Conservation (phyloP, 2,329 filamentous ascomycete genomes). For the Phaeosphaeriaceae sp. region DNA sequence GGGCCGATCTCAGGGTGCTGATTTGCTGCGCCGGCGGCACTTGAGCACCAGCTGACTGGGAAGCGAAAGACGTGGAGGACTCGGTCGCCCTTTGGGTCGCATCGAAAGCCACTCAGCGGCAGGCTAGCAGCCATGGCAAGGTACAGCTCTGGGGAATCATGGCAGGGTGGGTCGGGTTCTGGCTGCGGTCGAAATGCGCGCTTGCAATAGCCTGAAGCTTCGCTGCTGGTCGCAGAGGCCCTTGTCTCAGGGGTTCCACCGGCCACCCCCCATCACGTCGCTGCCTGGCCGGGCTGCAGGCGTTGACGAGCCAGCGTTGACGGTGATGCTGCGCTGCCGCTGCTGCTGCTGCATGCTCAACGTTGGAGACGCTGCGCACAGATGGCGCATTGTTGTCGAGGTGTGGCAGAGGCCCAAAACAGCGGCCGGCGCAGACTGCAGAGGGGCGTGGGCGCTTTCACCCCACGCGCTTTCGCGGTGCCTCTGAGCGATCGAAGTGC, state of each 20-base stretch:
- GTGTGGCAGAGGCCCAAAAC: constrained; percentile 1
- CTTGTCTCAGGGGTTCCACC: constrained; percentile 7
- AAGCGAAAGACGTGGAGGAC: constrained; percentile 9
- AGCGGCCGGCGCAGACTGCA: constrained; percentile 15
- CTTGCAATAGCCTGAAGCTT: constrained; percentile 30
- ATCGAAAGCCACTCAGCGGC: constrained; percentile 23
- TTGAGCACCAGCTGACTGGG: constrained; percentile 31
- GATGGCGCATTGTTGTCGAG: background rate
- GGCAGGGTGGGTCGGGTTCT: constrained; percentile 24
- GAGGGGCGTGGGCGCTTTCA: constrained; percentile 6
- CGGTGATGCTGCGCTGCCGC: background rate
- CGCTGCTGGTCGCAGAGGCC: constrained; percentile 11
- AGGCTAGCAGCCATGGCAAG: constrained; percentile 19
- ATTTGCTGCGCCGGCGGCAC: constrained; percentile 26
- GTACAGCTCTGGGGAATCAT: constrained; percentile 23
- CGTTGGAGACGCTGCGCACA: background rate
- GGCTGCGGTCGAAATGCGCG: constrained; percentile 18
- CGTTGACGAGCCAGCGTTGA: too few species aligned
- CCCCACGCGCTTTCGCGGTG: constrained; percentile 16
- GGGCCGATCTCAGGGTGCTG: constrained; percentile 11
- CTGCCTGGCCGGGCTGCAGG: background rate
- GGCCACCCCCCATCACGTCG: constrained; percentile 5
- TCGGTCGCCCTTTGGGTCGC: constrained; percentile 23
- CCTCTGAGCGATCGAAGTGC: constrained; percentile 9
- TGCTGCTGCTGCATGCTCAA: background rate